These are phyloP conservation scores for Penicillium desertorum DNA, from an alignment of 495 filamentous ascomycete species.

Conservation along the genomic window DNA sequence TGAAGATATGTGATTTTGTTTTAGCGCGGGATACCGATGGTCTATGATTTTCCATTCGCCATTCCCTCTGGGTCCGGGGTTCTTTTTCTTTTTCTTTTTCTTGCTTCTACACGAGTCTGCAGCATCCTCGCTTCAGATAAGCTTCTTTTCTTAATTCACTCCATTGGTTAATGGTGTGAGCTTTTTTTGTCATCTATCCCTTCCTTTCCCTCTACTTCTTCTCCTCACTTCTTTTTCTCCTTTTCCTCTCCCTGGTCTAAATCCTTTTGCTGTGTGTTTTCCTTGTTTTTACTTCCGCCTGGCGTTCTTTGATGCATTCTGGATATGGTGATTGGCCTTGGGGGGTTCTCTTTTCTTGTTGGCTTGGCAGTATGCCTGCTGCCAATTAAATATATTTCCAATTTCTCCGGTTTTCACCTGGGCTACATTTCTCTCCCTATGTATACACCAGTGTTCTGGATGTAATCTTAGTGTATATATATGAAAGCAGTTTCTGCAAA, in stretches of 20 bases:
- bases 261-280: slow-evolving; percentile 16
- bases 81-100: slow-evolving; percentile 19
- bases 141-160: slow-evolving; percentile 15
- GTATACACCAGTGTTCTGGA: slow-evolving; percentile 9
- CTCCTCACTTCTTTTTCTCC: background rate
- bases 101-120: slow-evolving; percentile 15
- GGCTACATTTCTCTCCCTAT: slow-evolving; percentile 2
- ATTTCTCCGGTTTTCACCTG: slow-evolving; percentile 7
- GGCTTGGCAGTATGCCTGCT: slow-evolving; percentile 13
- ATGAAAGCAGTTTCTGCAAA: background rate
- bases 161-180: slow-evolving; percentile 10
- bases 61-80: slow-evolving; percentile 20
- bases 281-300: slow-evolving; percentile 32
- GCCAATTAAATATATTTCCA: slow-evolving; percentile 21
- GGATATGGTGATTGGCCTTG: slow-evolving; percentile 37
- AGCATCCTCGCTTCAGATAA: slow-evolving; percentile 9
- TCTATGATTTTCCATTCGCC: slow-evolving; percentile 30
- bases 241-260: slow-evolving; percentile 11
- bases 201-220: slow-evolving; percentile 17
- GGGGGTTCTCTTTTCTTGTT: slow-evolving; percentile 20
- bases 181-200: slow-evolving; percentile 8
- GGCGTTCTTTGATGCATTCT: slow-evolving; percentile 42
- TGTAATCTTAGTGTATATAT: slow-evolving; percentile 17
- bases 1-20: slow-evolving; percentile 46
- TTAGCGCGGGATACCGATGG: slow-evolving; percentile 39